Base-by-base conservation (phyloP, 768 basidiomycete species). In the Boletellus ananiceps region DNA sequence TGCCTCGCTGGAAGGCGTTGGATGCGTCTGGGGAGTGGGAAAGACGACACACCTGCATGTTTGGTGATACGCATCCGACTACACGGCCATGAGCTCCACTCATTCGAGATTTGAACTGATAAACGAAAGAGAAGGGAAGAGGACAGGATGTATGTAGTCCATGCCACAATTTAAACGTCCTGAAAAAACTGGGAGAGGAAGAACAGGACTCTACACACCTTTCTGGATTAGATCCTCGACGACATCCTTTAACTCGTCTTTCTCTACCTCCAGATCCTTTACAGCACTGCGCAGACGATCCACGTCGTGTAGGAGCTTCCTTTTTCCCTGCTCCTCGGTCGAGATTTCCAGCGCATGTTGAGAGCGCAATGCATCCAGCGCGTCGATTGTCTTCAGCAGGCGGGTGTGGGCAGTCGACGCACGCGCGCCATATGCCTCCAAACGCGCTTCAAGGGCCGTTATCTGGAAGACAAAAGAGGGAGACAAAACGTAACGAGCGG, bases 201-300 rank as follows among this genome's bases (percentile, higher is more conserved):
- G 15, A 12, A 25, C 19, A 9, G 11, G 5, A 25, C 31, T 15
- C 21, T 16, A 68, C 78, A 35, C 56, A 83, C 83, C 78, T 79
- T 80, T 82, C 62, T 81, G 72, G n/a, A 81, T 72, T 35, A 84
- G 59, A 44, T 73, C 62, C 42, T 71, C 55, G 1, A 84, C 78
- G 6, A 74, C 77, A 37, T 80, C 78, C 54, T 75, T 70, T 58
- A 83, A 57, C 47, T 81, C 77, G 57, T 83, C 78, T 48, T 64
- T 68, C 54, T 84, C 80, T 2, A 60, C 57, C 60, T 82, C 76
- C 5, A 69, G 61, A 2, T 52, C 53, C 31, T 60, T 65, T 4
- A 73, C 65, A 6, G 65, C 43, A 3, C 57, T 60, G 8, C 58
- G 56, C 54, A 71, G 72, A 8, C 67, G 57, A 33, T 69, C 57